Percentiles rank a stretch among this genome's conserved stretches.
Conservation (phyloP, 2,329 filamentous ascomycete species). For the Magnaporthiopsis rhizophila region DNA sequence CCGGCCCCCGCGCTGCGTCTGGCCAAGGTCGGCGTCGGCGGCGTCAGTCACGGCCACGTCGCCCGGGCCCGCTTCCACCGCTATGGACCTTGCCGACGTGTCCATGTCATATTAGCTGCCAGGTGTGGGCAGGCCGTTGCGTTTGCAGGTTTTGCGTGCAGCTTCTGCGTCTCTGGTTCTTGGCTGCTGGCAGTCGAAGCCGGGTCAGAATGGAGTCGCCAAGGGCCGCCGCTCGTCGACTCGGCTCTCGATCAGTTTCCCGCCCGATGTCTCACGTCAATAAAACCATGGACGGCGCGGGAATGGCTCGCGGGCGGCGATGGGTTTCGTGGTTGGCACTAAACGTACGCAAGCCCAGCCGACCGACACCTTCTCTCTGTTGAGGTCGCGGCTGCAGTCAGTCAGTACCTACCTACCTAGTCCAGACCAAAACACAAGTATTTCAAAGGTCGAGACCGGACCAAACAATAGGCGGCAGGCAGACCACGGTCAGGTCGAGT, state of each 20-base stretch:
- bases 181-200: not conserved
- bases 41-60: slow-evolving; percentile 5
- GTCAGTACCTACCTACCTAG: too few species aligned
- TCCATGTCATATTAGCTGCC: slow-evolving; percentile 6
- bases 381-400: not conserved
- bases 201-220: not conserved
- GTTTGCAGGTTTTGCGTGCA: not conserved
- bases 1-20: not conserved
- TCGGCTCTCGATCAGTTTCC: slow-evolving; percentile 26
- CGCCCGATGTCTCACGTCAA: slow-evolving; percentile 9
- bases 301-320: not conserved
- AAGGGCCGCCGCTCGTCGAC: not conserved
- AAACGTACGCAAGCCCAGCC: not conserved
- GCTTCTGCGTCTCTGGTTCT: not conserved
- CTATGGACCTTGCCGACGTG: not conserved
- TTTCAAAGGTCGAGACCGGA: not conserved
- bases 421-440: not conserved
- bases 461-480: not conserved
- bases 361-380: not conserved
- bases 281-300: not conserved
- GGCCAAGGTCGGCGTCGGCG: slow-evolving; percentile 4
- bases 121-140: not conserved
- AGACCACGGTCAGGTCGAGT: not conserved
- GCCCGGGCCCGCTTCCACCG: not conserved
- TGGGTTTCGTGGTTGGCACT: not conserved